Evolutionary conservation across 768 basidiomycete genomes (phyloP).

Genomic region (Suillus paluster): DNA sequence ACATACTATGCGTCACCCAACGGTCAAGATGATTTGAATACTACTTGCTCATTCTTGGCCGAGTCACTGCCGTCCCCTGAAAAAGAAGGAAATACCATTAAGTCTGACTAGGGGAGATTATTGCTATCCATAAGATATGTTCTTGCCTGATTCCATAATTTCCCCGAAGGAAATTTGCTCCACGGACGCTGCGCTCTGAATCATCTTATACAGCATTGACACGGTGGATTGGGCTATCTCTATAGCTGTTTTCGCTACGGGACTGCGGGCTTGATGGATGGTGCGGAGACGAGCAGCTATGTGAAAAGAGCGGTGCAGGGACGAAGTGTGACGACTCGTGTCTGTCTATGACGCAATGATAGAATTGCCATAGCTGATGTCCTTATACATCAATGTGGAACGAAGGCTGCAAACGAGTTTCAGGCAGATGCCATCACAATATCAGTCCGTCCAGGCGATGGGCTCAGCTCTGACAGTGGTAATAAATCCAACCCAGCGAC

Average conservation of each 20-base stretch:
- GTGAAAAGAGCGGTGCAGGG: too few species aligned
- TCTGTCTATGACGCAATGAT: neutral
- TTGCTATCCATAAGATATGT: neutral
- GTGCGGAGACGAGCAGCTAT: too few species aligned
- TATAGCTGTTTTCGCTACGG: conserved; percentile 44
- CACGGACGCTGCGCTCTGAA: conserved; percentile 51
- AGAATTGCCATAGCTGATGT: neutral
- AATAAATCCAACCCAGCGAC: conserved; percentile 77
- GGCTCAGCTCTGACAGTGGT: conserved; percentile 41
- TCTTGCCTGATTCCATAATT: conserved; percentile 41
- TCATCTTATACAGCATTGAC: conserved; percentile 48
- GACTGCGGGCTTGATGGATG: neutral
- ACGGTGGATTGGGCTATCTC: conserved; percentile 43
- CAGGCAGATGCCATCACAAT: conserved; percentile 49
- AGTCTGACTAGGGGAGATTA: too few species aligned
- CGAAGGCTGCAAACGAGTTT: conserved; percentile 8
- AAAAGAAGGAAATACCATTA: too few species aligned
- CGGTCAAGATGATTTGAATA: too few species aligned
- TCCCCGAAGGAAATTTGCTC: conserved; percentile 47
- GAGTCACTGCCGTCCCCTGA: too few species aligned
- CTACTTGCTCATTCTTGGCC: too few species aligned
- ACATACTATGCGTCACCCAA: too few species aligned
- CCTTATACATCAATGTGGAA: neutral
- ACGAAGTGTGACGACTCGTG: too few species aligned
- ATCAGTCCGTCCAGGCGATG: conserved; percentile 41